Evolutionary conservation across 495 filamentous ascomycete species (phyloP).

Genomic region (Trichocladium antarcticum): DNA sequence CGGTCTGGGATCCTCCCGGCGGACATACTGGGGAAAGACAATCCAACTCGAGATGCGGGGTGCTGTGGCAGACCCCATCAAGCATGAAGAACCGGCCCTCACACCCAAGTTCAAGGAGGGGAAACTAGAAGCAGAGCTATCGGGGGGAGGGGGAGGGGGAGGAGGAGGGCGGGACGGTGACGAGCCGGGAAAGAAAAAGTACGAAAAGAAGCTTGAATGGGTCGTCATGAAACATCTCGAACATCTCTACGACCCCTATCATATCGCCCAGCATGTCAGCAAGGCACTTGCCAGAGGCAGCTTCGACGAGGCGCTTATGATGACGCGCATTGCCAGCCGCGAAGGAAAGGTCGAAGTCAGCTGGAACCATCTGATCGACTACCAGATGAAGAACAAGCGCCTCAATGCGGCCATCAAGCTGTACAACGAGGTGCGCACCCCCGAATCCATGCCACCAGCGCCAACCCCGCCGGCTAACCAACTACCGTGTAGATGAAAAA

Average conservation of each 20-base stretch:
- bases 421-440: constrained; percentile 64
- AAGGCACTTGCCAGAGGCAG: constrained; percentile 43
- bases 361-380: constrained; percentile 80
- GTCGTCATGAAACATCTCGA: constrained; percentile 45
- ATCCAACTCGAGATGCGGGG: background rate
- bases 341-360: constrained; percentile 51
- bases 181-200: background rate
- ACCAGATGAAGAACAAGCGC: constrained; percentile 48
- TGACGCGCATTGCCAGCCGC: constrained; percentile 58
- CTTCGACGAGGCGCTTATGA: constrained; percentile 48
- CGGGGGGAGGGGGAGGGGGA: background rate
- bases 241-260: constrained; percentile 54
- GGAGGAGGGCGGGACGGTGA: constrained; percentile 2
- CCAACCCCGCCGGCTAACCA: background rate
- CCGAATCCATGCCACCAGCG: background rate
- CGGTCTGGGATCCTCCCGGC: background rate
- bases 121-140: too few species aligned
- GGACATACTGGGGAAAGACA: background rate
- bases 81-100: background rate
- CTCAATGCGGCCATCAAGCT: constrained; percentile 56
- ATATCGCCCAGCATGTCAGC: constrained; percentile 52
- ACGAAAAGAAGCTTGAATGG: constrained; percentile 17
- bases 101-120: background rate
- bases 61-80: background rate
- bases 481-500: constrained; percentile 74